Evolutionary conservation across 2,329 filamentous ascomycete species (phyloP).

Genomic region (Colletotrichum sp.): DNA sequence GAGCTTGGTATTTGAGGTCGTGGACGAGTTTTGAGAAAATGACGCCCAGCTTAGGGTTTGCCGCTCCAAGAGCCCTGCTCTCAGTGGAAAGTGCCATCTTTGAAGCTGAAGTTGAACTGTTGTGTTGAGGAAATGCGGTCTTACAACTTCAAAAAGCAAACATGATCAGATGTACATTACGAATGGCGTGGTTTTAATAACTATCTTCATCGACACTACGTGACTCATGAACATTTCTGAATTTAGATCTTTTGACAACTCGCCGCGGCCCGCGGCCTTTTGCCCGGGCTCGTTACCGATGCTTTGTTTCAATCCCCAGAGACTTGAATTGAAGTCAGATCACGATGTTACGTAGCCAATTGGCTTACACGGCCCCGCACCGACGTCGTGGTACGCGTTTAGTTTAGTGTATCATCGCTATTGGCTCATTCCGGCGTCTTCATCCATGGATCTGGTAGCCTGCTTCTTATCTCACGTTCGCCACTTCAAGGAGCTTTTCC

Average conservation of each 20-base stretch:
- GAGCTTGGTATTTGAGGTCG: not conserved
- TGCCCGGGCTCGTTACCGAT: not conserved
- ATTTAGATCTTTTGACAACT: not conserved
- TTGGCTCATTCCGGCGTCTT: not conserved
- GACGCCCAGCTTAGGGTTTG: not conserved
- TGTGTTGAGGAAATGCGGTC: not conserved
- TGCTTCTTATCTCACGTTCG: not conserved
- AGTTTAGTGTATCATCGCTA: not conserved
- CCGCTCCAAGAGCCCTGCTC: not conserved
- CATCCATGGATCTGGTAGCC: not conserved
- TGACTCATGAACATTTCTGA: not conserved
- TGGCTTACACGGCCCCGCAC: not conserved
- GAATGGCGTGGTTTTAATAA: not conserved
- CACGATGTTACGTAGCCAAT: not conserved
- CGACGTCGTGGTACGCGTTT: not conserved
- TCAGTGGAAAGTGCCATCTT: not conserved
- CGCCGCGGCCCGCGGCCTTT: not conserved
- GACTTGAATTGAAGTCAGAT: not conserved
- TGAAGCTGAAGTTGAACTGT: not conserved
- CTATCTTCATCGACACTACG: not conserved
- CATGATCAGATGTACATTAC: not conserved
- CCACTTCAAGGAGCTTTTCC: not conserved
- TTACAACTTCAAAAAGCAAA: not conserved
- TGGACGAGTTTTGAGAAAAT: not conserved
- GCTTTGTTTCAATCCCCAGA: not conserved